Conservation (phyloP, 176 grass and related monocot species). For the Carex cristatella region DNA sequence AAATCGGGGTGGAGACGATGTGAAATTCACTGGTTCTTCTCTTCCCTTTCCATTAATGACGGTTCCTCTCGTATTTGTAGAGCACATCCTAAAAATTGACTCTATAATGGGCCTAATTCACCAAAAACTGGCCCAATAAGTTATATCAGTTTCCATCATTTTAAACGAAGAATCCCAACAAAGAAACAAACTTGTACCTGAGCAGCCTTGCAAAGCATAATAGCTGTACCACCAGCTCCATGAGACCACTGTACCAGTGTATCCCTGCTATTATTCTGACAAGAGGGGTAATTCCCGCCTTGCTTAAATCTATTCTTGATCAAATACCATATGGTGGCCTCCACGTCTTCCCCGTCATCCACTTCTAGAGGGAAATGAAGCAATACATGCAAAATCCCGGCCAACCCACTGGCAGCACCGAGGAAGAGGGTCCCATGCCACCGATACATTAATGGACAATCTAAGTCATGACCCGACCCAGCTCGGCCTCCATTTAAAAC, state of each 20-base stretch:
- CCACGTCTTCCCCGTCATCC: conserved; percentile 21
- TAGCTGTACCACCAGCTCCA: conserved; percentile 34
- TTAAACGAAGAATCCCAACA: not conserved
- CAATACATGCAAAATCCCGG: conserved; percentile 40
- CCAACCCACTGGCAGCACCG: conserved; percentile 36
- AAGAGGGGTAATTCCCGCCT: conserved; percentile 32
- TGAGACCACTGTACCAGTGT: conserved; percentile 37
- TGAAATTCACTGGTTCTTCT: too few relatives aligned
- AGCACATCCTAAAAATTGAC: too few relatives aligned
- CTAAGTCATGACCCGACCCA: not conserved
- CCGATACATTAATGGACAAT: conserved; percentile 41
- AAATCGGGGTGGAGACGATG: too few relatives aligned
- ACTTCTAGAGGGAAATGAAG: conserved; percentile 26
- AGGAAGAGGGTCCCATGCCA: conserved; percentile 38
- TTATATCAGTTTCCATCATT: not conserved
- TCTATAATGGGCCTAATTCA: not conserved
- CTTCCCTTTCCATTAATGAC: too few relatives aligned
- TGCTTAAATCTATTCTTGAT: conserved; percentile 32
- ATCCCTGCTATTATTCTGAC: conserved; percentile 27
- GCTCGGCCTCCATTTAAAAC: conserved; percentile 21
- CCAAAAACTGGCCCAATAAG: not conserved
- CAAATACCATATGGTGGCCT: conserved; percentile 32
- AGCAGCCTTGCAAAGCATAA: conserved; percentile 39
- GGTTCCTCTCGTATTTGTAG: too few relatives aligned
- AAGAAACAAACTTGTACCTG: conserved; percentile 18